These are phyloP conservation scores for Lepiota venenata DNA, from an alignment of 768 basidiomycete species.

Conservation along the genomic window DNA sequence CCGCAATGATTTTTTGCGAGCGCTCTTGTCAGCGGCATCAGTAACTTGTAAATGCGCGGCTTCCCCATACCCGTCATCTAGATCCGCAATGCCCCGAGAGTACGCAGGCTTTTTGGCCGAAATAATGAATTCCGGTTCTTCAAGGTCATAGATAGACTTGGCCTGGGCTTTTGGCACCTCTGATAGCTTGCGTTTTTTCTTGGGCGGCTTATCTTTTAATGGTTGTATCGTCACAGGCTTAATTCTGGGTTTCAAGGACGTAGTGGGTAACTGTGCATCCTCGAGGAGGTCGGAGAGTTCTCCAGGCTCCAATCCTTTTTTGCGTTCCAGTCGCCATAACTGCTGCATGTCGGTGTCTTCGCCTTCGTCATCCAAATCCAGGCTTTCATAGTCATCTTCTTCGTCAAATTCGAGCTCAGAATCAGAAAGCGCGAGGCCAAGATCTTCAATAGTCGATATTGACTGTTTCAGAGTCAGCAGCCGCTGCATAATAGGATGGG, in stretches of 20 bases:
- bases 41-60: slow-evolving; percentile 59
- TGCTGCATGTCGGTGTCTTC: slow-evolving; percentile 39
- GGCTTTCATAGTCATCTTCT: slow-evolving; percentile 26
- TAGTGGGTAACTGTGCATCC: slow-evolving; percentile 37
- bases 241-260: slow-evolving; percentile 18
- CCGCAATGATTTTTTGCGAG: slow-evolving; percentile 76
- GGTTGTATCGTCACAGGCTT: slow-evolving; percentile 7
- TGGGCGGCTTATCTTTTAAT: slow-evolving; percentile 32
- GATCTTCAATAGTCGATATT: slow-evolving; percentile 75
- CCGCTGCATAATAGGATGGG: slow-evolving; percentile 71
- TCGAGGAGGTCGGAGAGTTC: slow-evolving; percentile 57
- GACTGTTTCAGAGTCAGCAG: slow-evolving; percentile 82
- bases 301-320: slow-evolving; percentile 34
- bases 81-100: slow-evolving; percentile 19
- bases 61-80: slow-evolving; percentile 72
- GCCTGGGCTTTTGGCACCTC: slow-evolving; percentile 25
- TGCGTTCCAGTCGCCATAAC: slow-evolving; percentile 39
- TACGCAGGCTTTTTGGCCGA: slow-evolving; percentile 30
- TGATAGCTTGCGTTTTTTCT: slow-evolving; percentile 60
- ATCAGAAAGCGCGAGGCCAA: slow-evolving; percentile 64
- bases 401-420: slow-evolving; percentile 46
- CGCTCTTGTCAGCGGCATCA: slow-evolving; percentile 81
- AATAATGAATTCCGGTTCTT: slow-evolving; percentile 70
- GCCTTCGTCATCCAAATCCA: slow-evolving; percentile 17
- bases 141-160: slow-evolving; percentile 66